phyloP scores from a whole-genome alignment of 1,284 basidiomycete genomes.

The Austroboletus novae-zelandiae region DNA sequence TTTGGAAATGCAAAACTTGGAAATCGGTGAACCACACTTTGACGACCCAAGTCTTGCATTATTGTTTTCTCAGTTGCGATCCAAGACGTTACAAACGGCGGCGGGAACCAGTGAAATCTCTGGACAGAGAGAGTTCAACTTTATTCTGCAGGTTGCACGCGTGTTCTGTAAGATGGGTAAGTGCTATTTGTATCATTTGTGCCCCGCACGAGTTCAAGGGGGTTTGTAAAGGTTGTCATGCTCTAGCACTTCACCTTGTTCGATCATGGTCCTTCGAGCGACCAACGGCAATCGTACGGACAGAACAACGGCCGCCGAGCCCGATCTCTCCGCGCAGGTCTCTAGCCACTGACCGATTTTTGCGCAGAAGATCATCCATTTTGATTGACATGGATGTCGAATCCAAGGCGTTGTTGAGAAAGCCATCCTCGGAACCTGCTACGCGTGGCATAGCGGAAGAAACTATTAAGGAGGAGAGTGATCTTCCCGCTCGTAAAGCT shows the following conservation, averaged over 20 bases:
- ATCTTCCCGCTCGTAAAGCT: slow-evolving; percentile 62
- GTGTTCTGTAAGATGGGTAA: slow-evolving; percentile 91
- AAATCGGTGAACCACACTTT: slow-evolving; percentile 83
- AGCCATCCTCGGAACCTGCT: slow-evolving; percentile 44
- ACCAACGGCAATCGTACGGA: slow-evolving; percentile 44
- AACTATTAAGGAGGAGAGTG: slow-evolving; percentile 48
- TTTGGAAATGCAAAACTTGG: slow-evolving; percentile 51
- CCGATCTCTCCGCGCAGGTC: slow-evolving; percentile 42
- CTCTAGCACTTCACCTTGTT: slow-evolving; percentile 82
- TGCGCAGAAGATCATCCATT: slow-evolving; percentile 67
- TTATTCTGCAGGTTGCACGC: slow-evolving; percentile 88
- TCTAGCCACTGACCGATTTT: slow-evolving; percentile 52
- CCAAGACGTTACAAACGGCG: slow-evolving; percentile 87
- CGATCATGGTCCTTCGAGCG: slow-evolving; percentile 89
- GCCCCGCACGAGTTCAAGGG: slow-evolving; percentile 3
- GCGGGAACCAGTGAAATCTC: slow-evolving; percentile 90
- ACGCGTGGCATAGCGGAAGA: slow-evolving; percentile 27
- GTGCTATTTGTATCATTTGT: slow-evolving; percentile 23
- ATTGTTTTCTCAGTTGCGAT: slow-evolving; percentile 86
- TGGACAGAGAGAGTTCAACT: slow-evolving; percentile 85
- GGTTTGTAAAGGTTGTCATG: slow-evolving; percentile 76
- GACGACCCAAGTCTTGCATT: slow-evolving; percentile 90
- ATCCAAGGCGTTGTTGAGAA: slow-evolving; percentile 58
- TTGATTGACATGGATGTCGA: slow-evolving; percentile 86
- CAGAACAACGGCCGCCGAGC: slow-evolving; percentile 34